phyloP scores from a whole-genome alignment of 306 rosid species.

The Dalbergia cochinchinensis region DNA sequence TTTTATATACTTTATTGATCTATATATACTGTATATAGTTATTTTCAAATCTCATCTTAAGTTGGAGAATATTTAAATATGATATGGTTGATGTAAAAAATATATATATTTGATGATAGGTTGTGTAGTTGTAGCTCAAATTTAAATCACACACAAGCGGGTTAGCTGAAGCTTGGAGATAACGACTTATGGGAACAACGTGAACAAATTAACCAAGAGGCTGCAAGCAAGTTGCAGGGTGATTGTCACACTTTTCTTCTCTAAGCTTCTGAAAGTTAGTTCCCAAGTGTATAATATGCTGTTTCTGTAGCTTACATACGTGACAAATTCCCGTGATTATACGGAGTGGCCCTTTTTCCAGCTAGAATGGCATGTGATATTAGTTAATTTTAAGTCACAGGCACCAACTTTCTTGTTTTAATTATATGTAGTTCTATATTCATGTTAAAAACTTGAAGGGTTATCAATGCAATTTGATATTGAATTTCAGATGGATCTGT shows the following conservation, averaged over 20 bases:
- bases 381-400: slow-evolving; percentile 18
- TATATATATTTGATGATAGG: neutral
- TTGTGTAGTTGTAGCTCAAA: neutral
- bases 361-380: slow-evolving; percentile 7
- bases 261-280: neutral
- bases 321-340: slow-evolving; percentile 42
- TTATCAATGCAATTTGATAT: neutral
- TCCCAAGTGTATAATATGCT: neutral
- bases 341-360: neutral
- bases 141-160: neutral
- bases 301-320: slow-evolving; percentile 15
- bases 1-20: neutral
- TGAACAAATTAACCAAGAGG: neutral
- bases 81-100: neutral
- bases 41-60: neutral
- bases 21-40: neutral
- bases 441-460: neutral
- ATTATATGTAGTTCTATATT: neutral
- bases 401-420: neutral
- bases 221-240: slow-evolving; percentile 17
- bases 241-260: neutral
- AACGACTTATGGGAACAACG: slow-evolving; percentile 4
- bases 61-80: neutral
- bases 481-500: neutral
- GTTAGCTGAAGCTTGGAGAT: neutral